phyloP scores from a whole-genome alignment of 2,329 filamentous ascomycete genomes.

The Colletotrichum theobromicola region DNA sequence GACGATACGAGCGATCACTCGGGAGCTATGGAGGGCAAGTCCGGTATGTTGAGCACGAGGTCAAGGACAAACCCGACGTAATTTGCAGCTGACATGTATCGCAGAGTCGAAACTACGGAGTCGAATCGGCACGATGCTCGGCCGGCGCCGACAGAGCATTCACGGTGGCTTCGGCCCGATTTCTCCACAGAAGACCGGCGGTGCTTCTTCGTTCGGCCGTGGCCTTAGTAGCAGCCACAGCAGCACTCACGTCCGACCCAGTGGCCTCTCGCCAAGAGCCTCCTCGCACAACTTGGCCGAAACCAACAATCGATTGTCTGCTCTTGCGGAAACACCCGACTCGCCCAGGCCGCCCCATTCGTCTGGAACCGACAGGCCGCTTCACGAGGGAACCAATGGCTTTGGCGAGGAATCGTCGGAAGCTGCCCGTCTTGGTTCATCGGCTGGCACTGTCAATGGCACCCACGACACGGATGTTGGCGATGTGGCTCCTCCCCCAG shows the following conservation, averaged over 20 bases:
- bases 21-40: conserved; percentile 29
- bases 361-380: conserved; percentile 31
- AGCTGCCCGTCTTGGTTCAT: conserved; percentile 32
- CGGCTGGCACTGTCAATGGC: conserved; percentile 51
- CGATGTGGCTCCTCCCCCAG: conserved; percentile 57
- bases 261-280: conserved; percentile 57
- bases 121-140: conserved; percentile 73
- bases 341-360: conserved; percentile 29
- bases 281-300: conserved; percentile 66
- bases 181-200: conserved; percentile 57
- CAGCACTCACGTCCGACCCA: conserved; percentile 52
- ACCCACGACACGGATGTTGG: conserved; percentile 50
- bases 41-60: neutral
- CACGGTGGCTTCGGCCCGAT: conserved; percentile 65
- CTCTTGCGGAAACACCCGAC: conserved; percentile 62
- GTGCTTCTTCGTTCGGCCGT: conserved; percentile 60
- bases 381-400: conserved; percentile 53
- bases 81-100: conserved; percentile 27
- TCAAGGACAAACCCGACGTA: neutral
- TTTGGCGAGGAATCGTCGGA: conserved; percentile 39
- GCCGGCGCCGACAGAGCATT: conserved; percentile 69
- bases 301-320: conserved; percentile 56
- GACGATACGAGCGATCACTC: conserved; percentile 56
- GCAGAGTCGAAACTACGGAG: conserved; percentile 64
- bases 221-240: conserved; percentile 61